A percentile compares a stretch with the other conserved stretches of the same genome.
Evolutionary conservation across 2,329 filamentous ascomycete species (phyloP).

Genomic region (Fusarium sp.): DNA sequence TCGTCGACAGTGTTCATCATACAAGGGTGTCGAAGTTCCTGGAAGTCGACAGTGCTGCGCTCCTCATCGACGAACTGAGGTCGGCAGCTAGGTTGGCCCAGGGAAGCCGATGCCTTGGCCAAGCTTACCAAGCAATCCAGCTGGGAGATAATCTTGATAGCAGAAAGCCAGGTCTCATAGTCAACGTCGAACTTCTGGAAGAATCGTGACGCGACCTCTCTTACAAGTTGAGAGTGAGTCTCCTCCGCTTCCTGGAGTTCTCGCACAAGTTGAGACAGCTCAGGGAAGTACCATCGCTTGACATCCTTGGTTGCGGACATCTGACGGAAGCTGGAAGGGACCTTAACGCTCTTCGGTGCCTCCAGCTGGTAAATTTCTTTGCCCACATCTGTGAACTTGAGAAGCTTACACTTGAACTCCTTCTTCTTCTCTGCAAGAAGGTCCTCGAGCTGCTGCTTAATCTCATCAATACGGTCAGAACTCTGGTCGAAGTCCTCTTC

Average conservation of each 20-base stretch:
- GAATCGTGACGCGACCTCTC: slow-evolving; percentile 85
- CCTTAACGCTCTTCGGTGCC: slow-evolving; percentile 84
- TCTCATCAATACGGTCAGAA: slow-evolving; percentile 78
- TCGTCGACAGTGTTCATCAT: slow-evolving; percentile 90
- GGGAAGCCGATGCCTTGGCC: slow-evolving; percentile 84
- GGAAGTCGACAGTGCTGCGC: slow-evolving; percentile 89
- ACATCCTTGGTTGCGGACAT: slow-evolving; percentile 94
- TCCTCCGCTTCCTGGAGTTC: slow-evolving; percentile 94
- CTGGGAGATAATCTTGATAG: slow-evolving; percentile 90
- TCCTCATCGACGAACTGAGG: slow-evolving; percentile 88
- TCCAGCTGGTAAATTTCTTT: slow-evolving; percentile 99
- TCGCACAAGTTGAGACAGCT: slow-evolving; percentile 84
- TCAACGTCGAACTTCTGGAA: slow-evolving; percentile 89
- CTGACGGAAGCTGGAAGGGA: slow-evolving; percentile 91
- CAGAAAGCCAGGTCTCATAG: slow-evolving; percentile 85
- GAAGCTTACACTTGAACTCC: slow-evolving; percentile 77
- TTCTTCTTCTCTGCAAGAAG: slow-evolving; percentile 78
- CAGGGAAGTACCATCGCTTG: slow-evolving; percentile 93
- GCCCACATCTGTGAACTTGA: slow-evolving; percentile 86
- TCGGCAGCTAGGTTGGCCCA: slow-evolving; percentile 89
- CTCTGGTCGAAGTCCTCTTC: slow-evolving; percentile 94
- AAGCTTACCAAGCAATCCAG: slow-evolving; percentile 95
- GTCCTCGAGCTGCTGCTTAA: slow-evolving; percentile 78
- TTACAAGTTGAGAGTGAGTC: slow-evolving; percentile 89
- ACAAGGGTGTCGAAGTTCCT: slow-evolving; percentile 93